These are phyloP conservation scores for Neopestalotiopsis rosae DNA, from an alignment of 2,329 filamentous ascomycete species.

Conservation along the genomic window DNA sequence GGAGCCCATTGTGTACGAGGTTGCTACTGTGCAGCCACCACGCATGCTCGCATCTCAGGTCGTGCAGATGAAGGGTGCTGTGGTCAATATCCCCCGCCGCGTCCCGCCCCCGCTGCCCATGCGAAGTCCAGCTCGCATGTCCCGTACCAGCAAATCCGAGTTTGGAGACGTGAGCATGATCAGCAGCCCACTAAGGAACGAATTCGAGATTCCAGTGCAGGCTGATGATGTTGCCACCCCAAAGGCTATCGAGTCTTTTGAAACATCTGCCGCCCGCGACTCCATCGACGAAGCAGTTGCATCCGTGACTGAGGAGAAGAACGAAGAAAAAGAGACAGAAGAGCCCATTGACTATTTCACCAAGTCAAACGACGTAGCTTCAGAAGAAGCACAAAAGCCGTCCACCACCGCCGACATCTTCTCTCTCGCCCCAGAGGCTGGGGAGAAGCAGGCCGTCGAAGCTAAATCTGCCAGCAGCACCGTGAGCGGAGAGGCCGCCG, in stretches of 20 bases:
- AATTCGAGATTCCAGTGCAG: constrained; percentile 43
- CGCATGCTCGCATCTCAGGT: constrained; percentile 67
- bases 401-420: background rate
- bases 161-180: constrained; percentile 64
- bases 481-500: background rate
- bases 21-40: constrained; percentile 61
- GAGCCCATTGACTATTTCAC: constrained; percentile 6
- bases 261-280: background rate
- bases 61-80: constrained; percentile 74
- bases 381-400: background rate
- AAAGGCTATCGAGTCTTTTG: constrained; percentile 25
- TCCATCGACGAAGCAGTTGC: background rate
- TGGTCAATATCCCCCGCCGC: constrained; percentile 86
- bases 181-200: constrained; percentile 56
- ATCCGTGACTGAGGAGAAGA: background rate
- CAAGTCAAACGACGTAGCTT: background rate
- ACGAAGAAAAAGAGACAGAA: background rate
- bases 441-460: background rate
- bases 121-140: constrained; percentile 73
- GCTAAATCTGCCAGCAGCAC: background rate
- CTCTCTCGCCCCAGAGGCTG: background rate
- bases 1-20: constrained; percentile 73
- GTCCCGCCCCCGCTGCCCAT: constrained; percentile 78
- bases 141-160: constrained; percentile 55
- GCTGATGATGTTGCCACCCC: constrained; percentile 30